Conservation (phyloP, 208 protist species). For the Leishmania martiniquensis region DNA sequence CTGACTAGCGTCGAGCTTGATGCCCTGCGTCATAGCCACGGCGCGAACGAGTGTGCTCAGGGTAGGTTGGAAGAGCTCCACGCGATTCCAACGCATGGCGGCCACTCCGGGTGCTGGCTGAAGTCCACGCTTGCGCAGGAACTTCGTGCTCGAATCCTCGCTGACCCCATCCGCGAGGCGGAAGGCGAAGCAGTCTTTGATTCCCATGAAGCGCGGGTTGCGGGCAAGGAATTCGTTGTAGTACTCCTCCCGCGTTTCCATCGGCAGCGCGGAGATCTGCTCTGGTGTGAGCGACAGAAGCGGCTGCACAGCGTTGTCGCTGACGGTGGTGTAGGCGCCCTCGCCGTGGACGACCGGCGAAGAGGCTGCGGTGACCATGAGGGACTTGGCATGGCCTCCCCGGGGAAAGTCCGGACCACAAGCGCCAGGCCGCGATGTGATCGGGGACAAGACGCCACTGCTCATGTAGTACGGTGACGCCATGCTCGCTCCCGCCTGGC, state of each 20-base stretch:
- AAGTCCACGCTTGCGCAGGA: constrained; percentile 56
- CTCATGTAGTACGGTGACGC: constrained; percentile 17
- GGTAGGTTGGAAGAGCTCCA: constrained; percentile 62
- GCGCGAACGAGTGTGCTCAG: constrained; percentile 45
- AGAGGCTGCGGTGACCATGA: neutral
- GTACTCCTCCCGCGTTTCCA: constrained; percentile 37
- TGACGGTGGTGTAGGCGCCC: neutral
- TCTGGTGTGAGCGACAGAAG: neutral
- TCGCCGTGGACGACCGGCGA: neutral
- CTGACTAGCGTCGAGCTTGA: constrained; percentile 18
- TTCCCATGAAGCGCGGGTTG: constrained; percentile 48
- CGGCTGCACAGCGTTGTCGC: neutral
- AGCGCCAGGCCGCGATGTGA: neutral
- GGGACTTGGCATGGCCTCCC: neutral
- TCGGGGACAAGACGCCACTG: constrained; percentile 14
- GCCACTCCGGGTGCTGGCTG: constrained; percentile 42
- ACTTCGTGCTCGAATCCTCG: constrained; percentile 40
- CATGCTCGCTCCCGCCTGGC: neutral
- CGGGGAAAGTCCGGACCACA: neutral
- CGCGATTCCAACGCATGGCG: constrained; percentile 65
- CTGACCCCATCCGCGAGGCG: constrained; percentile 43
- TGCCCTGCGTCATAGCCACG: constrained; percentile 45
- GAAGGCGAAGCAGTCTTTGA: constrained; percentile 62
- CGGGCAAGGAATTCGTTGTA: constrained; percentile 26
- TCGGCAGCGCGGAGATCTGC: constrained; percentile 21